phyloP scores from a whole-genome alignment of 148 eudicot genomes.

The Diospyros kaki region DNA sequence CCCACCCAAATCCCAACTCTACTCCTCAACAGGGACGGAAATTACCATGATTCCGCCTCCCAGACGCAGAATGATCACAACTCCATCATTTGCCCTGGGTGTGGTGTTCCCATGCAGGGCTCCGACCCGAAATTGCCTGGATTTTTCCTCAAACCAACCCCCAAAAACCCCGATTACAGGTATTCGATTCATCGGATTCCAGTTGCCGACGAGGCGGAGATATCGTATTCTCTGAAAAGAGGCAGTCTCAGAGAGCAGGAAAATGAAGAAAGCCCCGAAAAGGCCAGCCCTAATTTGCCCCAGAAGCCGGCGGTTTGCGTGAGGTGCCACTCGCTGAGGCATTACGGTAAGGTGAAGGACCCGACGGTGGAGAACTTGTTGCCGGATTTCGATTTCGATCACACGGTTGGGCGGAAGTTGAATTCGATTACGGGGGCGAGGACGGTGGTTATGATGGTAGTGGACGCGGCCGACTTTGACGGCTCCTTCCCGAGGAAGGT shows the following conservation, averaged over 20 bases:
- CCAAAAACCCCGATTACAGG: constrained; percentile 53
- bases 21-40: constrained; percentile 69
- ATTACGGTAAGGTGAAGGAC: constrained; percentile 74
- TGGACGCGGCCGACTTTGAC: constrained; percentile 87
- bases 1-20: constrained; percentile 15
- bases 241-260: constrained; percentile 42
- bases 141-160: constrained; percentile 45
- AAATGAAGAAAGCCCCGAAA: constrained; percentile 10
- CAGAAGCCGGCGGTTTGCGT: constrained; percentile 65
- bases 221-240: constrained; percentile 50
- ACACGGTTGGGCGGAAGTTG: constrained; percentile 83
- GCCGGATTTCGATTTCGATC: constrained; percentile 94
- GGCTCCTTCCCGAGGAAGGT: constrained; percentile 85
- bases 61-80: not conserved
- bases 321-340: constrained; percentile 81
- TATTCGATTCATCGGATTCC: constrained; percentile 29
- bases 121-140: constrained; percentile 63
- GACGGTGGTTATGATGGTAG: constrained; percentile 77
- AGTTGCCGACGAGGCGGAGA: constrained; percentile 53
- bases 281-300: constrained; percentile 25
- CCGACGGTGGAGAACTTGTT: constrained; percentile 63
- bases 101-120: constrained; percentile 89
- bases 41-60: constrained; percentile 58
- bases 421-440: constrained; percentile 55
- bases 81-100: constrained; percentile 69